Evolutionary conservation across 306 rosid species (phyloP).

Genomic region (Canavalia gladiata): DNA sequence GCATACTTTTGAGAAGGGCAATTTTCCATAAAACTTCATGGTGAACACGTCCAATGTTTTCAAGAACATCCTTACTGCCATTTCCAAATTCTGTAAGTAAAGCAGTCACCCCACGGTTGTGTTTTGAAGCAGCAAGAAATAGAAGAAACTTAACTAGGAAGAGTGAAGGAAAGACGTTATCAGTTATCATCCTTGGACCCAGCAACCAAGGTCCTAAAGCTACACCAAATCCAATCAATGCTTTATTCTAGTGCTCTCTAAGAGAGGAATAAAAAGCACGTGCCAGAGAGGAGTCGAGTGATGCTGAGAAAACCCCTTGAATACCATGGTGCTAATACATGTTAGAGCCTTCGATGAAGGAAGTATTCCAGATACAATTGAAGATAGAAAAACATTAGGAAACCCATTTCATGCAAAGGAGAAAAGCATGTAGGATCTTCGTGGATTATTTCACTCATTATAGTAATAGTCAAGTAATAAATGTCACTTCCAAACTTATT

Average conservation of each 20-base stretch:
- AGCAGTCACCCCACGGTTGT: constrained; percentile 94
- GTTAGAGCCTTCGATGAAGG: constrained; percentile 95
- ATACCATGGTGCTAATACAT: constrained; percentile 97
- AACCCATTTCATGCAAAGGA: constrained; percentile 90
- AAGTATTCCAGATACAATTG: constrained; percentile 79
- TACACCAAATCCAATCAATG: constrained; percentile 69
- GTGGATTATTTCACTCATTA: constrained; percentile 98
- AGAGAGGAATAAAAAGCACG: constrained; percentile 90
- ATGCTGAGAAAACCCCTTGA: constrained; percentile 96
- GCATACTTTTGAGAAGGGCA: constrained; percentile 80
- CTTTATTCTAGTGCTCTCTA: constrained; percentile 82
- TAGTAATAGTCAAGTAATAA: constrained; percentile 94
- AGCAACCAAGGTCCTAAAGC: constrained; percentile 74
- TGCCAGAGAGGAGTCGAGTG: constrained; percentile 86
- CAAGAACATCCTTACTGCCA: constrained; percentile 92
- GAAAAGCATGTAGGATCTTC: constrained; percentile 92
- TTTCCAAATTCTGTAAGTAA: constrained; percentile 91
- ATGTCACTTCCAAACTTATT: constrained; percentile 96
- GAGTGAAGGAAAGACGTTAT: constrained; percentile 75
- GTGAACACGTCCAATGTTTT: constrained; percentile 88
- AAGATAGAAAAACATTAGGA: constrained; percentile 85
- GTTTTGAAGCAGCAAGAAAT: constrained; percentile 96
- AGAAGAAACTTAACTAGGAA: constrained; percentile 94
- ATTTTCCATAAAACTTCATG: constrained; percentile 95
- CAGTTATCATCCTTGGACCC: constrained; percentile 79